A percentile compares a stretch with the other conserved stretches of the same genome.
These are phyloP conservation scores for Nectriaceae sp. DNA, from an alignment of 2,329 filamentous ascomycete species.

Conservation along the genomic window DNA sequence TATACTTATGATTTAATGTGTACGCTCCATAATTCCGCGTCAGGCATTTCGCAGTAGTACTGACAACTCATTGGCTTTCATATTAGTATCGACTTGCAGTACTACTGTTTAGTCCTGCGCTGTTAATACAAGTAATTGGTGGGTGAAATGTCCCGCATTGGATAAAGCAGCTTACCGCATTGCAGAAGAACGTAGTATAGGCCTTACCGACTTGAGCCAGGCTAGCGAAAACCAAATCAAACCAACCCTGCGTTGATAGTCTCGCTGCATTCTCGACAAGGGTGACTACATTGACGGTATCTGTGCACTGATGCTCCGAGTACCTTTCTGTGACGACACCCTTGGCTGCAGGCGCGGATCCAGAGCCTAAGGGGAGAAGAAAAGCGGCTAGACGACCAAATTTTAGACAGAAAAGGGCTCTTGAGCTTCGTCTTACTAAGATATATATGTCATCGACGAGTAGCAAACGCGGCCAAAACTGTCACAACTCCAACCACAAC, in stretches of 20 bases:
- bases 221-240: conserved; percentile 66
- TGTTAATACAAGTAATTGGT: too few species aligned
- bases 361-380: conserved; percentile 68
- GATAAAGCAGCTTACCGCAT: too few species aligned
- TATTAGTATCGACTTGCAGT: too few species aligned
- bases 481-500: conserved; percentile 67
- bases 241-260: conserved; percentile 64
- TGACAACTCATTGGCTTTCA: too few species aligned
- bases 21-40: too few species aligned
- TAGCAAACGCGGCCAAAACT: conserved; percentile 62
- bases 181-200: conserved; percentile 67
- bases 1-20: too few species aligned
- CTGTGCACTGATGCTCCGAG: conserved; percentile 59
- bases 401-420: too few species aligned
- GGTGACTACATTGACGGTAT: conserved; percentile 69
- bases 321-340: conserved; percentile 75
- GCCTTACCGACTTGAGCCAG: conserved; percentile 61
- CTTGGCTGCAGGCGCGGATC: conserved; percentile 69
- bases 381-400: conserved; percentile 51
- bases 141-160: too few species aligned
- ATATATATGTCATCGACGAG: conserved; percentile 72
- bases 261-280: conserved; percentile 70
- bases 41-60: too few species aligned
- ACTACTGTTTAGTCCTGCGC: too few species aligned
- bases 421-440: too few species aligned